Base-by-base conservation (phyloP, 352 stramenopile species). In the Pelagophyceae sp. region DNA sequence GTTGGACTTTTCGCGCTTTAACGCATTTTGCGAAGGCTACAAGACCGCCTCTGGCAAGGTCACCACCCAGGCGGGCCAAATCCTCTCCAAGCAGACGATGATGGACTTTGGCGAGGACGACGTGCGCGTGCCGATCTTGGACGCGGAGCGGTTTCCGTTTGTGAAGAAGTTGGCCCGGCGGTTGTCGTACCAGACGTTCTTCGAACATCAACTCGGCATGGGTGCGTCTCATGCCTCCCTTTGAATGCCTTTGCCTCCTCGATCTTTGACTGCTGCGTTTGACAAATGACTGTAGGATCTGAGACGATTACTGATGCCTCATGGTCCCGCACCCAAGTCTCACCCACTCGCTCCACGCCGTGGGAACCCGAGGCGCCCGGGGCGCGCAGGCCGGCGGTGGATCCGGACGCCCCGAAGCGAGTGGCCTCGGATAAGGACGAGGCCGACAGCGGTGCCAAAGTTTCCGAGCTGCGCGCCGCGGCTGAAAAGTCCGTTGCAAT, bases 21-120 rank as follows among this genome's bases (percentile, higher is more conserved):
- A 37, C 2, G 67, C 51, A 23, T 74, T 54, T 31, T 74, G 67
- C 67, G 67, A 74, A 1, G 31, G 58, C 67, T 74, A 74, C 38
- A 6, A 31, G 2, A 74, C 67, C 15, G 17, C 11, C 11, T 23
- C 35, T 1, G 67, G 67, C 2, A 74, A 17, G 17, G 11, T 74
- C 15, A 37, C 11, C 35, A 5, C 20, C 15, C 6, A 1, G 3
- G 31, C 61, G 61, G 67, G 67, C 23, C 33, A 31, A 23, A 58
- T 20, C 6, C 15, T 74, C 6, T 74, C 67, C 15, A 3, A 6
- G 17, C 67, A 74, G 67, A 74, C 67, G 33, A 20, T 20, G 2
- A 15, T 74, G 1, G 17, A 33, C 61, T 25, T 51, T 31, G 67
- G 2, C 3, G 35, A 1, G 17, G 23, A 58, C 33, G 35, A 74